Evolutionary conservation across 768 basidiomycete species (phyloP).

Genomic region (Boletus vermiculosoides): DNA sequence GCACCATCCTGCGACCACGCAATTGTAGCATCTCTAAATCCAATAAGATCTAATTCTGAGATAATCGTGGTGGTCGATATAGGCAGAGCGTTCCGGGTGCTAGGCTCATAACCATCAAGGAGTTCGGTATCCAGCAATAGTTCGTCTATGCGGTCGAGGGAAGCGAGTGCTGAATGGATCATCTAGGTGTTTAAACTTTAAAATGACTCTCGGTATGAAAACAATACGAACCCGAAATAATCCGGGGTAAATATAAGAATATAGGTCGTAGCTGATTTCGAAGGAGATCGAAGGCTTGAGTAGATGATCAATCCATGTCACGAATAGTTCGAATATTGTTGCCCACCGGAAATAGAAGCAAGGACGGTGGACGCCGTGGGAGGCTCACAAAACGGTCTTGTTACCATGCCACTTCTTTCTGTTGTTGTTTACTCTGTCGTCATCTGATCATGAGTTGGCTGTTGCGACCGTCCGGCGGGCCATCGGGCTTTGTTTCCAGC

Average conservation of each 20-base stretch:
- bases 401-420: background rate
- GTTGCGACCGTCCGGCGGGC: background rate
- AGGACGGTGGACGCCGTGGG: background rate
- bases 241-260: background rate
- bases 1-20: background rate
- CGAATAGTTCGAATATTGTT: background rate
- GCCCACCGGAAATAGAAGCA: slow-evolving; percentile 3
- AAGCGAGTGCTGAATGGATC: background rate
- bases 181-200: no score
- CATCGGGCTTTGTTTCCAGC: background rate
- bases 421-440: background rate
- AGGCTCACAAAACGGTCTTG: background rate
- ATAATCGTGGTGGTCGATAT: background rate
- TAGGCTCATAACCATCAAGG: background rate
- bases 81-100: background rate
- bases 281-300: background rate
- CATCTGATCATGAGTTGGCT: background rate
- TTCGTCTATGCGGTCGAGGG: slow-evolving; percentile 4
- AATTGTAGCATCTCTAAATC: slow-evolving; percentile 2
- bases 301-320: background rate
- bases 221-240: background rate
- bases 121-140: slow-evolving; percentile 3
- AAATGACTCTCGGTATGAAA: no score
- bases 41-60: background rate
- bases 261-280: background rate